These are phyloP conservation scores for Coprinopsis marcescibilis DNA, from an alignment of 768 basidiomycete species.

Conservation along the genomic window DNA sequence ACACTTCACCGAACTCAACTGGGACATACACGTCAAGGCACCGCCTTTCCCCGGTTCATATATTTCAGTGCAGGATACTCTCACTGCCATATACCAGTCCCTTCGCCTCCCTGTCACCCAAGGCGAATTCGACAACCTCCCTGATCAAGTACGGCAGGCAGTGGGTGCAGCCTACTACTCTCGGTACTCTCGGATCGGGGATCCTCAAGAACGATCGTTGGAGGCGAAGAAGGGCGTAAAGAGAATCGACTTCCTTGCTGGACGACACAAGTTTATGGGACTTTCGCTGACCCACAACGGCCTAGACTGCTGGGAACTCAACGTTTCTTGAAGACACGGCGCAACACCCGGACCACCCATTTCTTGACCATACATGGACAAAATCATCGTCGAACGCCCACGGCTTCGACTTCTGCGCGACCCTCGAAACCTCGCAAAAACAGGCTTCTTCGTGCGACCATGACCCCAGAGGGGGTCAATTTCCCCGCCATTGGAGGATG, in stretches of 20 bases:
- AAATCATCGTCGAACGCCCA: neutral
- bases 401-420: neutral
- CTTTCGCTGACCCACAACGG: conserved; percentile 36
- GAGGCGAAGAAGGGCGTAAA: conserved; percentile 47
- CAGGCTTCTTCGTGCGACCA: neutral
- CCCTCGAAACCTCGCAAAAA: neutral
- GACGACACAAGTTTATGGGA: conserved; percentile 41
- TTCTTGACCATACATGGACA: neutral
- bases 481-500: neutral
- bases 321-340: conserved; percentile 20
- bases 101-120: conserved; percentile 41
- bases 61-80: conserved; percentile 45
- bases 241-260: conserved; percentile 50
- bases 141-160: conserved; percentile 23
- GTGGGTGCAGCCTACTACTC: conserved; percentile 42
- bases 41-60: conserved; percentile 21
- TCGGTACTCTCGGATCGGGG: conserved; percentile 31
- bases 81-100: conserved; percentile 38
- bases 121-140: conserved; percentile 38
- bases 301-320: conserved; percentile 40
- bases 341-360: neutral
- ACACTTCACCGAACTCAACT: conserved; percentile 22
- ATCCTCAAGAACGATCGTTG: conserved; percentile 24
- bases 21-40: conserved; percentile 28
- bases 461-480: neutral